Percentiles rank a stretch among this genome's conserved stretches.
phyloP scores from a whole-genome alignment of 225 moss, liverwort and hornwort species.

The Asterella californica region DNA sequence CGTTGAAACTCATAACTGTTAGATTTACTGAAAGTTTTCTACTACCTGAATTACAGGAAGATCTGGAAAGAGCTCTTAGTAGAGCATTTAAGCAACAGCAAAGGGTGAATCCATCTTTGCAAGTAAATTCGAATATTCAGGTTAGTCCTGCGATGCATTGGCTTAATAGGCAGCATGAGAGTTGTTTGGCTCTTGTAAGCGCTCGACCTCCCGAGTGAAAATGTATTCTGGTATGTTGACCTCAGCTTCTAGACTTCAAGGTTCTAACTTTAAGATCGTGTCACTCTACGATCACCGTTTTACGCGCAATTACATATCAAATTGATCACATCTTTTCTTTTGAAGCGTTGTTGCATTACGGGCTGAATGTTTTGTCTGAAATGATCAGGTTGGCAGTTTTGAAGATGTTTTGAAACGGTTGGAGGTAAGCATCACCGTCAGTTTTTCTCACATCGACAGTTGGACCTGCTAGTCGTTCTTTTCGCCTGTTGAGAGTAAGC shows the following conservation, averaged over 20 bases:
- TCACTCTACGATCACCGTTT: background rate
- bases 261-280: background rate
- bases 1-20: background rate
- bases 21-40: background rate
- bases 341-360: background rate
- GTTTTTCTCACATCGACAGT: background rate
- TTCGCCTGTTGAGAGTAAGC: too few relatives aligned
- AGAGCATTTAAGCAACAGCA: conserved; percentile 94
- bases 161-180: background rate
- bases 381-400: conserved; percentile 94
- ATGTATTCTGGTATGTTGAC: background rate
- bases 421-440: conserved; percentile 58
- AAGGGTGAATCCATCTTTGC: conserved; percentile 79
- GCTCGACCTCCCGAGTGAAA: background rate
- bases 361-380: background rate
- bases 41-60: conserved; percentile 53
- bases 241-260: background rate
- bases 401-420: conserved; percentile 98
- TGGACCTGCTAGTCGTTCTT: background rate
- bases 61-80: conserved; percentile 86
- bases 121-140: conserved; percentile 92
- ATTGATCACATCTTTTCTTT: background rate
- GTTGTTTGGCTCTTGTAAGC: background rate
- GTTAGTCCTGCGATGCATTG: conserved; percentile 26
- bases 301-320: background rate